Evolutionary conservation across 805 yeast species (phyloP).

Genomic region (Clavispora phyllophila): DNA sequence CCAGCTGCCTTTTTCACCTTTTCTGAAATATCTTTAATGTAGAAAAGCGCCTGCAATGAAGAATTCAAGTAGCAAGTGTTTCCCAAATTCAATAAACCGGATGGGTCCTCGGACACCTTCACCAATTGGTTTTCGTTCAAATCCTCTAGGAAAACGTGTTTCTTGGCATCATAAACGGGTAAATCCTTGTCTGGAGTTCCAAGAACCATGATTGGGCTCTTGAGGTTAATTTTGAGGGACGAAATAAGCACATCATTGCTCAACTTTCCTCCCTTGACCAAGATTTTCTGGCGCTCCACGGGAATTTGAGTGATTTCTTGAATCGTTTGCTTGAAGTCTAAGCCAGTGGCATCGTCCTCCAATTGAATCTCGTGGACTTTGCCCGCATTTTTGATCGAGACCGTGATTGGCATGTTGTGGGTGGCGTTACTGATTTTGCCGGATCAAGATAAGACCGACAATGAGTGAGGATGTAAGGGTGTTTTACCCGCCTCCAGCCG

Average conservation of each 20-base stretch:
- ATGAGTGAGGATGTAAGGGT: background rate
- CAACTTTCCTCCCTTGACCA: conserved; percentile 85
- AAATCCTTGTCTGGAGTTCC: conserved; percentile 80
- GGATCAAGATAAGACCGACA: background rate
- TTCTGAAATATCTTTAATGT: conserved; percentile 38
- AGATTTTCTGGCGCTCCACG: conserved; percentile 82
- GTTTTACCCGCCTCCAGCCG: background rate
- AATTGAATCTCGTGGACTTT: conserved; percentile 38
- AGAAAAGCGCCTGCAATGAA: conserved; percentile 54
- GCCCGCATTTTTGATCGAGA: conserved; percentile 39
- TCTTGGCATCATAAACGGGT: conserved; percentile 47
- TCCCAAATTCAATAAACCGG: conserved; percentile 66
- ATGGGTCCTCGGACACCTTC: conserved; percentile 44
- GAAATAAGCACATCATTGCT: conserved; percentile 59
- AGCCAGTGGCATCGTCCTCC: conserved; percentile 52
- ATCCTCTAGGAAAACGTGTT: conserved; percentile 66
- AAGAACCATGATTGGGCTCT: conserved; percentile 75
- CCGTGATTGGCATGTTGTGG: conserved; percentile 8
- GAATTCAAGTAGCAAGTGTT: conserved; percentile 77
- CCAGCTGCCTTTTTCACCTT: conserved; percentile 14
- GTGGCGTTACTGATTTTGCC: background rate
- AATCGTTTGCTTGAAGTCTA: conserved; percentile 62
- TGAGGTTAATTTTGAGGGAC: conserved; percentile 52
- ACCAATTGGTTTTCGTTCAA: conserved; percentile 42
- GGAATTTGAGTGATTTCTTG: conserved; percentile 76